Conservation (phyloP, 169 alveolate species). For the Plasmodium ovale region DNA sequence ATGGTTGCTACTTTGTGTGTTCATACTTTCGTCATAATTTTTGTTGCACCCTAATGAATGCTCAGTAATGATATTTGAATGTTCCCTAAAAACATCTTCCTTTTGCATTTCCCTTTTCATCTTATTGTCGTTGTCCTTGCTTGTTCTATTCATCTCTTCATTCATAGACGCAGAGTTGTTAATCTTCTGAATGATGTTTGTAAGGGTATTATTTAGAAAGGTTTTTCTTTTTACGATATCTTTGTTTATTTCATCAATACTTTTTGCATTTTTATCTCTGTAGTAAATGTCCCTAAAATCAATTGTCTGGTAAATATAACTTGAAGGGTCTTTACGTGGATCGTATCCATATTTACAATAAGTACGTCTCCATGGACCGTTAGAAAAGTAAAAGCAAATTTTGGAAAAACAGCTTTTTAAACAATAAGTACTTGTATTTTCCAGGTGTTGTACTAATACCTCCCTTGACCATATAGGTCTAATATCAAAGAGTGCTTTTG, state of each 20-base stretch:
- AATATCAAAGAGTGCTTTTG: slow-evolving; percentile 55
- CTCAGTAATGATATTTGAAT: slow-evolving; percentile 11
- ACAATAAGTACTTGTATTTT: slow-evolving; percentile 51
- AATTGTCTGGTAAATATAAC: slow-evolving; percentile 81
- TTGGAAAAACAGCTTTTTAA: slow-evolving; percentile 77
- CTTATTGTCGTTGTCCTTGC: neutral
- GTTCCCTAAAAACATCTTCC: slow-evolving; percentile 3
- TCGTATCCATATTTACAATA: slow-evolving; percentile 82
- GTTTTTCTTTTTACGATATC: slow-evolving; percentile 36
- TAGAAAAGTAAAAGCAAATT: slow-evolving; percentile 80
- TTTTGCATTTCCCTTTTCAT: slow-evolving; percentile 14
- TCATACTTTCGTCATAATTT: neutral
- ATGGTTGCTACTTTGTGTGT: neutral
- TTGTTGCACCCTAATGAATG: neutral
- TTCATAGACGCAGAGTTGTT: too few species aligned
- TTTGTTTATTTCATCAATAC: slow-evolving; percentile 44
- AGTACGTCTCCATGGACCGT: slow-evolving; percentile 85
- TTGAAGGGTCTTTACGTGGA: slow-evolving; percentile 80
- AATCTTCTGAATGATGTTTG: slow-evolving; percentile 31
- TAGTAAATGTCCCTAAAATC: slow-evolving; percentile 80
- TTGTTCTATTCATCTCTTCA: too few species aligned
- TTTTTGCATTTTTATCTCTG: slow-evolving; percentile 74
- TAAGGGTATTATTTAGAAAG: slow-evolving; percentile 10
- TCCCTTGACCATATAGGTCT: slow-evolving; percentile 74
- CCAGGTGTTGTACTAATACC: slow-evolving; percentile 62